A percentile compares a stretch with the other conserved stretches of the same genome.
phyloP scores from a whole-genome alignment of 805 yeast species.

The Tetrapisispora fleetii region DNA sequence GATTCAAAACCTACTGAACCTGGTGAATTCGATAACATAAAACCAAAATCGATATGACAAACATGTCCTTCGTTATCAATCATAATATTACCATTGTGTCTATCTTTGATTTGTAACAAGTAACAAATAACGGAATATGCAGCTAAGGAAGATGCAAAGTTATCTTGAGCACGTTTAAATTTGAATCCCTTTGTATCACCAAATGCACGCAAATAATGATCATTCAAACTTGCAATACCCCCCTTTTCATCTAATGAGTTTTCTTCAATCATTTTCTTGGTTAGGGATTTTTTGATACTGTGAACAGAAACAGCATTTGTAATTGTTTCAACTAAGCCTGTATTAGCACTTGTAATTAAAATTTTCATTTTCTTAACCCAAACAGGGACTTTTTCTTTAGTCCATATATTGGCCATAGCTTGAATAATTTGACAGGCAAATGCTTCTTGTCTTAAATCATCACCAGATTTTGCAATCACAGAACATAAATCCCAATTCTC shows the following conservation, averaged over 20 bases:
- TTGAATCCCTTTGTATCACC: slow-evolving; percentile 49
- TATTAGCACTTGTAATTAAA: slow-evolving; percentile 76
- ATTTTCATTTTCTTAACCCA: slow-evolving; percentile 96
- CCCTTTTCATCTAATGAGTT: slow-evolving; percentile 53
- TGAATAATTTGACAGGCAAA: slow-evolving; percentile 92
- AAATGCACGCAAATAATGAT: slow-evolving; percentile 68
- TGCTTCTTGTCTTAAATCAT: slow-evolving; percentile 92
- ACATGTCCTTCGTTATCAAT: slow-evolving; percentile 92
- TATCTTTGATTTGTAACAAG: slow-evolving; percentile 82
- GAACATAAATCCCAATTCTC: slow-evolving; percentile 93
- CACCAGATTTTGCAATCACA: slow-evolving; percentile 93
- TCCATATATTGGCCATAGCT: slow-evolving; percentile 82
- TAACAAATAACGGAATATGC: slow-evolving; percentile 88
- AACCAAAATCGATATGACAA: slow-evolving; percentile 92
- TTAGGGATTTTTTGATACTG: slow-evolving; percentile 85
- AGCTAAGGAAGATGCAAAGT: slow-evolving; percentile 80
- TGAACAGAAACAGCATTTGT: slow-evolving; percentile 91
- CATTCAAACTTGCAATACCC: slow-evolving; percentile 64
- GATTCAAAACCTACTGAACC: slow-evolving; percentile 97
- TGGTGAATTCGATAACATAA: slow-evolving; percentile 84
- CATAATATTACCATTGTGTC: slow-evolving; percentile 98
- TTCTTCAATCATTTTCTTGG: slow-evolving; percentile 56
- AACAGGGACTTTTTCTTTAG: slow-evolving; percentile 50
- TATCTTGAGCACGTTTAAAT: slow-evolving; percentile 69
- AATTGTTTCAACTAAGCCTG: slow-evolving; percentile 93